phyloP scores from a whole-genome alignment of 2,329 filamentous ascomycete genomes.

The Fusarium sp. region DNA sequence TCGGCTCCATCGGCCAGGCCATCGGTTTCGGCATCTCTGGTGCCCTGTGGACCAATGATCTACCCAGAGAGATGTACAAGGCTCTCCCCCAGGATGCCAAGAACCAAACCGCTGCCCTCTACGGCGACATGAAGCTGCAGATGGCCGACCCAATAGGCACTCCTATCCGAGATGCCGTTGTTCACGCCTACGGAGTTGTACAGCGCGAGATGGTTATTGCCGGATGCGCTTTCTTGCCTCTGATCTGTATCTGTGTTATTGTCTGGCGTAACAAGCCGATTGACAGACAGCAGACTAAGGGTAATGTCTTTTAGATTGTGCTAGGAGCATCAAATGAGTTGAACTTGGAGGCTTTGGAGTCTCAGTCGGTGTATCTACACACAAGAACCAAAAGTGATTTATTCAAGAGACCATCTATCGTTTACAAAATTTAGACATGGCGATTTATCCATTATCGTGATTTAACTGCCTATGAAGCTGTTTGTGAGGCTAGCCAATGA shows the following conservation, averaged over 20 bases:
- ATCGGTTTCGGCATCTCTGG: slow-evolving; percentile 47
- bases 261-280: slow-evolving; percentile 62
- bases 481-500: not conserved
- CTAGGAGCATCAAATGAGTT: not conserved
- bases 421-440: not conserved
- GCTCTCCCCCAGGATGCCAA: slow-evolving; percentile 59
- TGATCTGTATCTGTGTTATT: slow-evolving; percentile 53
- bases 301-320: slow-evolving; percentile 57
- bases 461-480: not conserved
- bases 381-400: not conserved
- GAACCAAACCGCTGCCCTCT: slow-evolving; percentile 59
- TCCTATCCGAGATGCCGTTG: slow-evolving; percentile 62
- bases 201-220: slow-evolving; percentile 60
- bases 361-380: not conserved
- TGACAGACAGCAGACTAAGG: slow-evolving; percentile 62
- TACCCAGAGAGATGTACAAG: slow-evolving; percentile 55
- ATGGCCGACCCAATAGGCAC: slow-evolving; percentile 60
- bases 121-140: slow-evolving; percentile 63
- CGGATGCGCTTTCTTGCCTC: slow-evolving; percentile 47
- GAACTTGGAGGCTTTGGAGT: not conserved
- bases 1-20: slow-evolving; percentile 46
- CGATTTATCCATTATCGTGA: not conserved
- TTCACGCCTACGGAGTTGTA: slow-evolving; percentile 65
- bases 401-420: not conserved
- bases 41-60: slow-evolving; percentile 46